A percentile compares a stretch with the other conserved stretches of the same genome.
These are phyloP conservation scores for Globisporangium carolinianum DNA, from an alignment of 352 stramenopile species.

Conservation along the genomic window DNA sequence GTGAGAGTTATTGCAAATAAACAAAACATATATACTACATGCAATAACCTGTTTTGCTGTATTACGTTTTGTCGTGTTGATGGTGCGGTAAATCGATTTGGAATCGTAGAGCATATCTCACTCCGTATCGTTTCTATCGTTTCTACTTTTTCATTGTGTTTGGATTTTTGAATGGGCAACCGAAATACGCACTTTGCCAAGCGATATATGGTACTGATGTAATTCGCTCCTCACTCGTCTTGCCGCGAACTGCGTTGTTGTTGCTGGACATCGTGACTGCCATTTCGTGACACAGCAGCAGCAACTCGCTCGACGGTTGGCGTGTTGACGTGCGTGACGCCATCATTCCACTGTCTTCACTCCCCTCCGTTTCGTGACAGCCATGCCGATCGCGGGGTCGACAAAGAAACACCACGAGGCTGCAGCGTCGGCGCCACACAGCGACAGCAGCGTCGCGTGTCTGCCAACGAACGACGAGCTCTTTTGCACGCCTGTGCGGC, in stretches of 20 bases:
- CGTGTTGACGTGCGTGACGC: not conserved
- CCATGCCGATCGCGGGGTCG: conserved; percentile 14
- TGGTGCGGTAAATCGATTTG: too few species aligned
- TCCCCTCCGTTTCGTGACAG: too few species aligned
- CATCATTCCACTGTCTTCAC: not conserved
- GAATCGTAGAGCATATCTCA: too few species aligned
- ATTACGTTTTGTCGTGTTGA: too few species aligned
- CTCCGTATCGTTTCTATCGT: not conserved
- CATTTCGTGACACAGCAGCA: too few species aligned
- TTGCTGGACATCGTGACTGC: not conserved
- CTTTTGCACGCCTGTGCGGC: conserved; percentile 13
- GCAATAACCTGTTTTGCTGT: too few species aligned
- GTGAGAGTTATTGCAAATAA: conserved; percentile 45
- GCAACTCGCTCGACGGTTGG: not conserved
- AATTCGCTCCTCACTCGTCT: not conserved
- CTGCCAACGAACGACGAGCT: conserved; percentile 2
- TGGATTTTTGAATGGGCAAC: conserved; percentile 8
- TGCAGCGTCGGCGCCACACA: not conserved
- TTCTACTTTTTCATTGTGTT: conserved; percentile 1
- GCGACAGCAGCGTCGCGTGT: not conserved
- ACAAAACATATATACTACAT: too few species aligned
- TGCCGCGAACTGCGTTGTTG: not conserved
- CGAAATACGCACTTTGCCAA: conserved; percentile 7
- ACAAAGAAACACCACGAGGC: conserved; percentile 15
- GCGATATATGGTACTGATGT: not conserved